These are phyloP conservation scores for Plantago rigida DNA, from an alignment of 305 asterid genomes.

Conservation along the genomic window DNA sequence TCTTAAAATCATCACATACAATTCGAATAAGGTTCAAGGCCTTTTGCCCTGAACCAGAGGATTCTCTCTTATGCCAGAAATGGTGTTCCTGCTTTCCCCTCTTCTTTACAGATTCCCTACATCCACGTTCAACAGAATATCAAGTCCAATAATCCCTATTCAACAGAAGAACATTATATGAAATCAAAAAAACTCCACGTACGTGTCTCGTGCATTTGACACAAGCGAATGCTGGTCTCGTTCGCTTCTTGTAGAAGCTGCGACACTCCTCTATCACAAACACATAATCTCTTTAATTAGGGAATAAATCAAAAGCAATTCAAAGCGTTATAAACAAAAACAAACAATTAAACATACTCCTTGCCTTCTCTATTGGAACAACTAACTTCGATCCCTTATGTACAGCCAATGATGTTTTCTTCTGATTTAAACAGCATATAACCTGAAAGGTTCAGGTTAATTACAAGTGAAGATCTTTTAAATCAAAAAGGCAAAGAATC, in stretches of 20 bases:
- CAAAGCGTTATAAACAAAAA: background rate
- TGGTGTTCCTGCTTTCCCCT: slow-evolving; percentile 68
- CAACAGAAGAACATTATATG: background rate
- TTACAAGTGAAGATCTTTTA: background rate
- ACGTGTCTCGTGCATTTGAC: background rate
- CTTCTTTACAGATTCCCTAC: slow-evolving; percentile 35
- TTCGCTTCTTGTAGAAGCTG: background rate
- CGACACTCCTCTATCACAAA: background rate
- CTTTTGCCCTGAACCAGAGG: slow-evolving; percentile 73
- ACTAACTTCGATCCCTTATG: background rate
- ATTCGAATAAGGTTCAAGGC: slow-evolving; percentile 54
- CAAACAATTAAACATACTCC: background rate
- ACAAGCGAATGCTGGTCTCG: background rate
- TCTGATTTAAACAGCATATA: background rate
- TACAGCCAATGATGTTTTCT: background rate
- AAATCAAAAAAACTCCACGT: background rate
- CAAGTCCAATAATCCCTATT: background rate
- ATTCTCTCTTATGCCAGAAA: slow-evolving; percentile 72
- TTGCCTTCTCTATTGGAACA: slow-evolving; percentile 1
- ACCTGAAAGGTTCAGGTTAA: background rate
- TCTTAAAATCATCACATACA: slow-evolving; percentile 34
- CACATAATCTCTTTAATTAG: background rate
- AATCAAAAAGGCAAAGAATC: no score
- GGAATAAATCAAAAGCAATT: background rate
- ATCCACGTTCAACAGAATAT: slow-evolving; percentile 17